Conservation (phyloP, 495 filamentous ascomycete genomes). For the Penicillium bialowiezense region DNA sequence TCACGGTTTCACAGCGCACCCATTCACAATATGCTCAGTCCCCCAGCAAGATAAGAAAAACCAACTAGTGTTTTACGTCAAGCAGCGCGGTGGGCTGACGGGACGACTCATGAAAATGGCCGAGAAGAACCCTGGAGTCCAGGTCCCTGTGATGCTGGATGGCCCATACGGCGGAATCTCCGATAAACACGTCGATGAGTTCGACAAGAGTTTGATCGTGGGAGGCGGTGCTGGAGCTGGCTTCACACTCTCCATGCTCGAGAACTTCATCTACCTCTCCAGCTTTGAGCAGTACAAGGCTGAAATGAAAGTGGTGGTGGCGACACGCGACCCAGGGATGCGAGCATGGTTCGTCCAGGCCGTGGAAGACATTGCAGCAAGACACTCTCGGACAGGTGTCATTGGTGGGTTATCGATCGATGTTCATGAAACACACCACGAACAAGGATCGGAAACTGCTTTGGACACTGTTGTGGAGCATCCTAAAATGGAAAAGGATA, state of each 20-base stretch:
- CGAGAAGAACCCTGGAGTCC: conserved; percentile 19
- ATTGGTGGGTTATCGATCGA: conserved; percentile 12
- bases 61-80: conserved; percentile 29
- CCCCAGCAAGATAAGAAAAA: conserved; percentile 17
- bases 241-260: conserved; percentile 40
- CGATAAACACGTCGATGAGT: conserved; percentile 13
- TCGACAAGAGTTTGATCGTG: conserved; percentile 36
- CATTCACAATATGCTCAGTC: conserved; percentile 45
- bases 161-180: conserved; percentile 44
- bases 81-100: conserved; percentile 31
- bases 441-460: not conserved
- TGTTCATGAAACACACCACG: conserved; percentile 16
- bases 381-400: conserved; percentile 7
- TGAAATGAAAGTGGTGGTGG: conserved; percentile 24
- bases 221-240: conserved; percentile 50
- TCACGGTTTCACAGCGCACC: conserved; percentile 36
- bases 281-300: not conserved
- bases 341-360: conserved; percentile 23
- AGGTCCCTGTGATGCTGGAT: conserved; percentile 34
- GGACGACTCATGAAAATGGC: conserved; percentile 27
- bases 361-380: conserved; percentile 16
- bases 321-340: conserved; percentile 24
- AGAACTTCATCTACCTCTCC: conserved; percentile 21
- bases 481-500: not conserved
- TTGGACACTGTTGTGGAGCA: not conserved